Conservation (phyloP, 1,284 basidiomycete genomes). For the Vanrija humicola region DNA sequence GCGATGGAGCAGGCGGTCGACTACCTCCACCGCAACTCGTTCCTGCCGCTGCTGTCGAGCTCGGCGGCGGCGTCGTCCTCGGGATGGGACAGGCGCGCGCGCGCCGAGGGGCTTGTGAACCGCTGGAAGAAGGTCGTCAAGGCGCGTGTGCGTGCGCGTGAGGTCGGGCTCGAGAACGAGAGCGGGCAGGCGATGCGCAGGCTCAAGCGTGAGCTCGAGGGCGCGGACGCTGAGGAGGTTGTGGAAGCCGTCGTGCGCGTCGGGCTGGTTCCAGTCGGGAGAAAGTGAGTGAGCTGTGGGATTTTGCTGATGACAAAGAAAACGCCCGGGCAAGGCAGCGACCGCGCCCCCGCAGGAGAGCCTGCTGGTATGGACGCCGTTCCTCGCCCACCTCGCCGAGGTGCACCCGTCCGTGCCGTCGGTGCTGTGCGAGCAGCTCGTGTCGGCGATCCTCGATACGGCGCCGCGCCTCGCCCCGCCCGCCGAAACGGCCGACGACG, state of each 20-base stretch:
- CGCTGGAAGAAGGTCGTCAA: conserved; percentile 47
- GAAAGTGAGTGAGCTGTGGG: conserved; percentile 57
- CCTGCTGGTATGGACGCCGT: conserved; percentile 32
- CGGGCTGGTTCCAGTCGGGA: conserved; percentile 73
- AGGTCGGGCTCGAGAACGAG: conserved; percentile 66
- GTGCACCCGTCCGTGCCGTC: background rate
- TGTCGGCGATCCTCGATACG: conserved; percentile 7
- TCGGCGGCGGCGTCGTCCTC: conserved; percentile 51
- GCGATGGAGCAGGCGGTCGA: conserved; percentile 64
- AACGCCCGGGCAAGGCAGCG: conserved; percentile 5
- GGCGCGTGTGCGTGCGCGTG: conserved; percentile 55
- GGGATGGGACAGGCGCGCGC: conserved; percentile 48
- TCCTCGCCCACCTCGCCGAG: conserved; percentile 4
- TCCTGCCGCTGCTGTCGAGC: conserved; percentile 61
- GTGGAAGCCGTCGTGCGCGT: conserved; percentile 62
- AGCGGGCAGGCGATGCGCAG: conserved; percentile 44
- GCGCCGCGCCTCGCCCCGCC: conserved; percentile 3
- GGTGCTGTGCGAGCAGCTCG: conserved; percentile 5
- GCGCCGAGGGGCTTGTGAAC: conserved; percentile 50
- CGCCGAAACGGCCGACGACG: background rate
- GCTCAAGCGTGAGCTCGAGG: conserved; percentile 41
- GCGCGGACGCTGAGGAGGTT: conserved; percentile 60
- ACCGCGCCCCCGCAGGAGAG: conserved; percentile 33
- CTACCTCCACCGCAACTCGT: conserved; percentile 66
- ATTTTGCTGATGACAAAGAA: background rate